Evolutionary conservation across 148 eudicot species (phyloP).

Genomic region (Vaccinium corymbosum): DNA sequence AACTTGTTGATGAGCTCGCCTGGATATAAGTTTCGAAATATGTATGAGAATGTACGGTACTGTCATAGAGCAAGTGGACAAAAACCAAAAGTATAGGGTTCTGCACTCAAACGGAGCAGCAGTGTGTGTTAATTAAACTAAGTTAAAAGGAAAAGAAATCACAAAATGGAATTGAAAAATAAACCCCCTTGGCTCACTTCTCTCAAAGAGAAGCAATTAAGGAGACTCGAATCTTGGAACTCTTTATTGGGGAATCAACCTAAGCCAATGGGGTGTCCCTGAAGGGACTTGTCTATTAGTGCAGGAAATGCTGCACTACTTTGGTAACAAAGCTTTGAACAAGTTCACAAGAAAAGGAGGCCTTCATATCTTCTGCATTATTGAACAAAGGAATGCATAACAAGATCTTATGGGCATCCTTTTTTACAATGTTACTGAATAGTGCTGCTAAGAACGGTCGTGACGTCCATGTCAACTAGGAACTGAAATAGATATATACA

Average conservation of each 20-base stretch:
- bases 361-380: not conserved
- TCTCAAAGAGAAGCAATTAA: not conserved
- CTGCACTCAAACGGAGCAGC: not conserved
- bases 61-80: not conserved
- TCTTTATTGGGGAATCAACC: not conserved
- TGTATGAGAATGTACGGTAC: not conserved
- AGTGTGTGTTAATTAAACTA: not conserved
- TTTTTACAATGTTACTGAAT: not conserved
- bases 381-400: not conserved
- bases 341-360: not conserved
- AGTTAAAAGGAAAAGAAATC: not conserved
- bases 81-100: not conserved
- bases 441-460: not conserved
- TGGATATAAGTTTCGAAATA: conserved; percentile 14
- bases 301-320: not conserved
- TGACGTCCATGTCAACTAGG: not conserved
- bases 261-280: not conserved
- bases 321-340: not conserved
- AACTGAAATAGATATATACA: not conserved
- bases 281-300: not conserved
- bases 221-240: not conserved
- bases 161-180: not conserved
- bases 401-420: not conserved
- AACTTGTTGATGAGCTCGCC: conserved; percentile 60
- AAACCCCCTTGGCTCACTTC: not conserved